Evolutionary conservation across 176 grass and related monocot species (phyloP).

Genomic region (Paspalum vaginatum): DNA sequence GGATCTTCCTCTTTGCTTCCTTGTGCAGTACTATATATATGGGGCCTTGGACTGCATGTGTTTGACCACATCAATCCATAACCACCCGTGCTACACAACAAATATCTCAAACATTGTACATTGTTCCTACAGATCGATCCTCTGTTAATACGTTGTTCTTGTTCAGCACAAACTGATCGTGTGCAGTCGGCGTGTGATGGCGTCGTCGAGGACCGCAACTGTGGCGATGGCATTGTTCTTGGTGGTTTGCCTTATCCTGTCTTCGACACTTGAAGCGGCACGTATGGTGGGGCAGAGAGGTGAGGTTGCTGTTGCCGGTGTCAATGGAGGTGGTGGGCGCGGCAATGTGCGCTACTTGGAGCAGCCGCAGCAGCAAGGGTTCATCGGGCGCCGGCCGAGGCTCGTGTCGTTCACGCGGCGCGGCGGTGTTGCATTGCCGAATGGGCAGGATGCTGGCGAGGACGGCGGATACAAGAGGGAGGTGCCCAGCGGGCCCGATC

Average conservation of each 20-base stretch:
- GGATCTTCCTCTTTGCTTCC: constrained; percentile 9
- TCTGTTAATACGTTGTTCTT: background rate
- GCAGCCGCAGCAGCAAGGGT: background rate
- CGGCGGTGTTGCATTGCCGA: background rate
- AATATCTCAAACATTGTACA: too few species aligned
- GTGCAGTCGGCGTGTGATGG: background rate
- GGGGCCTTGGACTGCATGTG: background rate
- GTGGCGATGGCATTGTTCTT: background rate
- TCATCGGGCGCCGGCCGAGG: constrained; percentile 31
- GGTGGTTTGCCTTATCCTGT: constrained; percentile 18
- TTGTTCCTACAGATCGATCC: too few species aligned
- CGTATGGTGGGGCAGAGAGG: constrained; percentile 8
- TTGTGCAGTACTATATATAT: background rate
- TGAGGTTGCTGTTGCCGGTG: background rate
- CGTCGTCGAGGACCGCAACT: background rate
- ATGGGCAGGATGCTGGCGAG: background rate
- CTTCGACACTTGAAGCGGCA: constrained; percentile 13
- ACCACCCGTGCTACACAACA: too few species aligned
- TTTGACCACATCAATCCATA: background rate
- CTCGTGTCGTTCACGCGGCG: constrained; percentile 19
- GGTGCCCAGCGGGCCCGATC: constrained; percentile 47
- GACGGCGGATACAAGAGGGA: constrained; percentile 9
- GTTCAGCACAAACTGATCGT: background rate
- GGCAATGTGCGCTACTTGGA: background rate
- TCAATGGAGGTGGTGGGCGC: background rate